Evolutionary conservation across 805 yeast species (phyloP).

Genomic region (Blastobotrys muscicola): DNA sequence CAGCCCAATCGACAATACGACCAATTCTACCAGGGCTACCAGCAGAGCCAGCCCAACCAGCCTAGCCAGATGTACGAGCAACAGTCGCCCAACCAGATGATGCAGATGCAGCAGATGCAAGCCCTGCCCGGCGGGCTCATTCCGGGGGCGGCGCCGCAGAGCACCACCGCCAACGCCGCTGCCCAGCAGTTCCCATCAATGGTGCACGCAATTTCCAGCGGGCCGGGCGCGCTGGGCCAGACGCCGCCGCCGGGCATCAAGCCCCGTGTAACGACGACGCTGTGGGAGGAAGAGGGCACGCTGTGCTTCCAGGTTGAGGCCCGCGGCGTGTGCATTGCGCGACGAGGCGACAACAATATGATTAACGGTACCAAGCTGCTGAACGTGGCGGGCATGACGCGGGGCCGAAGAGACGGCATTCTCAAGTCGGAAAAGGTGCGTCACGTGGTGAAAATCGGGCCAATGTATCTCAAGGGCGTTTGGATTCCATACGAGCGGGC

Average conservation of each 20-base stretch:
- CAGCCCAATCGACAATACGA: background rate
- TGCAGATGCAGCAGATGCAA: background rate
- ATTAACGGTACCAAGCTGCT: slow-evolving; percentile 78
- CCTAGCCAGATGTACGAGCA: background rate
- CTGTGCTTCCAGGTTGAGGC: slow-evolving; percentile 80
- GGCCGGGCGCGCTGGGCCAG: slow-evolving; percentile 22
- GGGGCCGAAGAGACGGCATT: slow-evolving; percentile 85
- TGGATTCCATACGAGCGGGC: slow-evolving; percentile 89
- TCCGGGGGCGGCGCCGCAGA: background rate
- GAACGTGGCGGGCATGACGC: slow-evolving; percentile 78
- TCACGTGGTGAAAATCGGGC: slow-evolving; percentile 77
- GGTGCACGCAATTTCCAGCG: slow-evolving; percentile 12
- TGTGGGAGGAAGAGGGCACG: slow-evolving; percentile 86
- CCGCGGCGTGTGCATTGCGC: slow-evolving; percentile 66
- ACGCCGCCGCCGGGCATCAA: slow-evolving; percentile 23
- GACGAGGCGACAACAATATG: slow-evolving; percentile 83
- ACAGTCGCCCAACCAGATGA: background rate
- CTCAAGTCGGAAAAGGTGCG: slow-evolving; percentile 67
- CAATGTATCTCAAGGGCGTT: slow-evolving; percentile 83
- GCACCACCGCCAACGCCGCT: slow-evolving; percentile 4
- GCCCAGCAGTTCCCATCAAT: slow-evolving; percentile 18
- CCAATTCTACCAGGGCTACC: background rate
- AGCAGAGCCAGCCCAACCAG: background rate
- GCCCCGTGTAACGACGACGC: slow-evolving; percentile 64
- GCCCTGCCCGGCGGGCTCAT: background rate